Conservation (phyloP, 805 yeast species). For the Candida insectalens region DNA sequence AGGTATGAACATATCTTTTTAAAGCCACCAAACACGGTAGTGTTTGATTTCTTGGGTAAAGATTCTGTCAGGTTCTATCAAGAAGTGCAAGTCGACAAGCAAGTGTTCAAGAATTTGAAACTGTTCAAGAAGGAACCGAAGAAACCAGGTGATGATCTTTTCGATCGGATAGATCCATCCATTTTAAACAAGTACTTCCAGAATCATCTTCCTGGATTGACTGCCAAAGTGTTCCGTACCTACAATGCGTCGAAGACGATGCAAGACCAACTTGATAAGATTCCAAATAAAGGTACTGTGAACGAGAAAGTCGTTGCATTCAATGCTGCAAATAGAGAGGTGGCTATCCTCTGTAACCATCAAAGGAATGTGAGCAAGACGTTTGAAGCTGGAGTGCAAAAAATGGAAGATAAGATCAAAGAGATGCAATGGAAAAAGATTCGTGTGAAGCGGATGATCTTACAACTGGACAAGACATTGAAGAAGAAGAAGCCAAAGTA, state of each 20-base stretch:
- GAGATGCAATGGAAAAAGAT: constrained; percentile 83
- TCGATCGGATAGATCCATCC: constrained; percentile 82
- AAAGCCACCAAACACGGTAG: constrained; percentile 75
- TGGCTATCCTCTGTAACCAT: constrained; percentile 94
- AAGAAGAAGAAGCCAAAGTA: constrained; percentile 42
- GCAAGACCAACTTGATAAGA: constrained; percentile 87
- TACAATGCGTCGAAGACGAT: constrained; percentile 93
- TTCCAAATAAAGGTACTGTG: constrained; percentile 78
- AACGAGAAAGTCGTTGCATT: constrained; percentile 80
- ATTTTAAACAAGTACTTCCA: constrained; percentile 80
- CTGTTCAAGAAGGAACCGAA: constrained; percentile 87
- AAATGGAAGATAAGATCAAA: constrained; percentile 64
- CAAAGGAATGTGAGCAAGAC: constrained; percentile 85
- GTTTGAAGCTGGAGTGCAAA: constrained; percentile 74
- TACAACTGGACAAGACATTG: constrained; percentile 47
- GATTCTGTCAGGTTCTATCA: constrained; percentile 89
- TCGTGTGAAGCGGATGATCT: constrained; percentile 60
- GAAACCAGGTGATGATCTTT: constrained; percentile 83
- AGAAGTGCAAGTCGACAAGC: constrained; percentile 86
- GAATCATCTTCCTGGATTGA: constrained; percentile 82
- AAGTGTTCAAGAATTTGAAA: constrained; percentile 80
- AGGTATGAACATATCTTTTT: constrained; percentile 83
- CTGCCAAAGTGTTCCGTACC: constrained; percentile 96
- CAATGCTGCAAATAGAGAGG: constrained; percentile 93
- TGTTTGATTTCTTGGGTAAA: constrained; percentile 91